phyloP scores from a whole-genome alignment of 106 monocot genomes.

The Acanthochlamys bracteata region DNA sequence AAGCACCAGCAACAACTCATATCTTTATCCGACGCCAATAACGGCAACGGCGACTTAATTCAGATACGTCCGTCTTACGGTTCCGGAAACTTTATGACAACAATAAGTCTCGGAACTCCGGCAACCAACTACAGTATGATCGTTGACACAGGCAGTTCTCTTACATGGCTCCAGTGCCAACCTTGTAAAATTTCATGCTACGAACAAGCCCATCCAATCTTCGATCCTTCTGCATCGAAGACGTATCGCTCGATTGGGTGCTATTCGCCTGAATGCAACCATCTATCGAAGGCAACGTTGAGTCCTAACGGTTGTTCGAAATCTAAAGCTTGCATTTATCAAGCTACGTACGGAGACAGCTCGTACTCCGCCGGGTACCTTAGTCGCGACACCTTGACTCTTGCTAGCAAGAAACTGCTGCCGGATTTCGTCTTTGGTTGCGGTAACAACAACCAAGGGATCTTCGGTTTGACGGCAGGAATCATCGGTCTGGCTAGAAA shows the following conservation, averaged over 20 bases:
- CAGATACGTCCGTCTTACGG: background rate
- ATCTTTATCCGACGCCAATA: conserved; percentile 20
- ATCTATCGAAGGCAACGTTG: conserved; percentile 51
- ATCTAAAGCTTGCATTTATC: conserved; percentile 51
- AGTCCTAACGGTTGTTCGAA: conserved; percentile 48
- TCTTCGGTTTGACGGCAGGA: conserved; percentile 72
- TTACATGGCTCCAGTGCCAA: conserved; percentile 81
- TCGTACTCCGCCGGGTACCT: conserved; percentile 85
- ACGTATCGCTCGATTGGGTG: conserved; percentile 44
- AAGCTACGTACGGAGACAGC: conserved; percentile 76
- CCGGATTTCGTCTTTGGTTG: conserved; percentile 67
- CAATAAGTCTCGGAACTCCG: conserved; percentile 62
- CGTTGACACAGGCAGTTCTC: conserved; percentile 87
- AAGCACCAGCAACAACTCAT: conserved; percentile 15
- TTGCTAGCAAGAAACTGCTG: conserved; percentile 14
- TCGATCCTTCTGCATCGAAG: conserved; percentile 53
- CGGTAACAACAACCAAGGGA: conserved; percentile 80
- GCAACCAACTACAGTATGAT: conserved; percentile 46
- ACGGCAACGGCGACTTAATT: background rate
- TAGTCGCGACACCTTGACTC: conserved; percentile 41
- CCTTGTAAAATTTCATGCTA: conserved; percentile 56
- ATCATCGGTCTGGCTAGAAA: conserved; percentile 67
- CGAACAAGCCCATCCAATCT: conserved; percentile 47
- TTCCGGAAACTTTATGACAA: conserved; percentile 66
- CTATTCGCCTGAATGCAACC: conserved; percentile 34